Evolutionary conservation across 805 yeast genomes (phyloP).

Genomic region (Blastobotrys terrestris): DNA sequence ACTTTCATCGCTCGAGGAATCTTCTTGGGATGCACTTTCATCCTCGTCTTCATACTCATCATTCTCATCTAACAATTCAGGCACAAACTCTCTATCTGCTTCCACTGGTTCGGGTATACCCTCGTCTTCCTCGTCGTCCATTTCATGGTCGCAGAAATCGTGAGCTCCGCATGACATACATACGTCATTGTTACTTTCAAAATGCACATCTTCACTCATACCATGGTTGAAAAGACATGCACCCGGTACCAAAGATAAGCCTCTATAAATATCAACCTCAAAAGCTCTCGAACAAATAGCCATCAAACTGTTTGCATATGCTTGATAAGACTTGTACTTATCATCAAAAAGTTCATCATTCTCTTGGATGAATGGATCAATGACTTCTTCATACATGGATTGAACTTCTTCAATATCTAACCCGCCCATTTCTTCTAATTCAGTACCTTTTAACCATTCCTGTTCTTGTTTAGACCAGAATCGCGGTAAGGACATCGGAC

Average conservation of each 20-base stretch:
- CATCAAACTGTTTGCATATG: conserved; percentile 47
- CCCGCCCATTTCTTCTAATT: conserved; percentile 54
- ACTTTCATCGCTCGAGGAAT: conserved; percentile 16
- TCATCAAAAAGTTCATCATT: conserved; percentile 16
- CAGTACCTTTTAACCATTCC: conserved; percentile 50
- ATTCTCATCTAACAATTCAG: conserved; percentile 8
- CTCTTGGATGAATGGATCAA: conserved; percentile 25
- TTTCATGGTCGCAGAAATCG: conserved; percentile 37
- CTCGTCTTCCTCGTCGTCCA: conserved; percentile 2
- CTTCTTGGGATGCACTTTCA: conserved; percentile 10
- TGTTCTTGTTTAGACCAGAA: conserved; percentile 53
- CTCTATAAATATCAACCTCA: conserved; percentile 69
- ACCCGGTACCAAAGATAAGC: conserved; percentile 76
- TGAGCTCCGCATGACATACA: conserved; percentile 46
- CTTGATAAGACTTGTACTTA: conserved; percentile 16
- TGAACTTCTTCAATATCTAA: conserved; percentile 43
- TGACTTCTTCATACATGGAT: conserved; percentile 34
- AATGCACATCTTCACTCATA: conserved; percentile 57
- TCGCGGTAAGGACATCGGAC: conserved; percentile 44
- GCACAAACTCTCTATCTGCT: conserved; percentile 12
- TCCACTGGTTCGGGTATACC: conserved; percentile 12
- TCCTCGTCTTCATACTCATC: conserved; percentile 17
- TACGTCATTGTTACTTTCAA: conserved; percentile 50
- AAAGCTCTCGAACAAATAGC: conserved; percentile 74
- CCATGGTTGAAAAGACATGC: conserved; percentile 86